Evolutionary conservation across 2,329 filamentous ascomycete genomes (phyloP).

Genomic region (Pseudopithomyces chartarum): DNA sequence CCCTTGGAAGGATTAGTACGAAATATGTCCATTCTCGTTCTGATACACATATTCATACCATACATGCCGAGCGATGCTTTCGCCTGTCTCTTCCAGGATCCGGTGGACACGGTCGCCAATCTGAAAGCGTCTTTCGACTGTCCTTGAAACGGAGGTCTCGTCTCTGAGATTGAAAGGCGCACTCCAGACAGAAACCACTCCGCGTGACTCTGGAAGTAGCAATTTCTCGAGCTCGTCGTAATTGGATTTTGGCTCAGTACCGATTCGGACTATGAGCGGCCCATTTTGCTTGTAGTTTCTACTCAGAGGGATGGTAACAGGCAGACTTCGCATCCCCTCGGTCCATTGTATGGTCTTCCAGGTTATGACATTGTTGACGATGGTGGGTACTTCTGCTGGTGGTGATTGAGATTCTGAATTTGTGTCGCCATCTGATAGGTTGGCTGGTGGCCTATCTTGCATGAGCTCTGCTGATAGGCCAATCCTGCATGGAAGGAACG

Average conservation of each 20-base stretch:
- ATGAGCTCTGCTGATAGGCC: conserved; percentile 50
- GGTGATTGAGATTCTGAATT: not conserved
- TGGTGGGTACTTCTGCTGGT: not conserved
- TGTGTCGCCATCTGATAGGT: not conserved
- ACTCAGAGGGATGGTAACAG: conserved; percentile 48
- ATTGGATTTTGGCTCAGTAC: conserved; percentile 30
- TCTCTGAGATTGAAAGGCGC: conserved; percentile 47
- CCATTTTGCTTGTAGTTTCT: conserved; percentile 45
- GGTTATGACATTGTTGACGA: conserved; percentile 37
- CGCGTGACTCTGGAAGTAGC: conserved; percentile 39
- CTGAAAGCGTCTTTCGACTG: conserved; percentile 61
- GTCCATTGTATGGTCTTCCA: conserved; percentile 52
- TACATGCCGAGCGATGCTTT: conserved; percentile 73
- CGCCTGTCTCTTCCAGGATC: conserved; percentile 72
- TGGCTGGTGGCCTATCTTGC: conserved; percentile 13
- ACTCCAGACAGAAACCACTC: conserved; percentile 65
- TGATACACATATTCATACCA: conserved; percentile 56
- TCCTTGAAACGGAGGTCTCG: conserved; percentile 51
- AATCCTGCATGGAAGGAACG: conserved; percentile 59
- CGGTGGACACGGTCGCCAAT: conserved; percentile 45
- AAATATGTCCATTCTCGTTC: not conserved
- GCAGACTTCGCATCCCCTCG: conserved; percentile 50
- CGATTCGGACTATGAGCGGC: conserved; percentile 49
- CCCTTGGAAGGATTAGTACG: conserved; percentile 45
- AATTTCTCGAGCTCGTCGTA: conserved; percentile 36